Evolutionary conservation across 2,329 filamentous ascomycete genomes (phyloP), one percentile per base, ranked within the genome.

Genomic region (Hypoxylon sp.): DNA sequence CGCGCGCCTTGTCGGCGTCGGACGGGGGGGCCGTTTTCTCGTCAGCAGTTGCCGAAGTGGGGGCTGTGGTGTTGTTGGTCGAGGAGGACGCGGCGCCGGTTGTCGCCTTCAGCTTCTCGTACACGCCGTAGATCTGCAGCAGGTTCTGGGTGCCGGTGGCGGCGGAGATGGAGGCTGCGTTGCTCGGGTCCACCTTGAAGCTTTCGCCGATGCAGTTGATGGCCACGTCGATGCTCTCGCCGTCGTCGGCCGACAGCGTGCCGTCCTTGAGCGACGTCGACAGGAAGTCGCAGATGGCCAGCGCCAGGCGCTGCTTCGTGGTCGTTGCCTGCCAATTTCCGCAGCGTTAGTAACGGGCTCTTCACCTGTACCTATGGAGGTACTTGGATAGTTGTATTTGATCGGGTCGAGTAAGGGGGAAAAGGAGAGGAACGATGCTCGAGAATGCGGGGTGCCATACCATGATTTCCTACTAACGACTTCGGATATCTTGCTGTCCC

Each of bases 281-380:
- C 60, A 99, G 89, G 81, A 97, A 99, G 79, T 98, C 92, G 81
- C 96, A 92, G 76, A 99, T 94, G 69, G 95, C 92, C 74, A 99
- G 91, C 76, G 95, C 95, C 64, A 99, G 89, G 79, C 93, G 92
- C 85, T 99, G 86, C 75, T 86, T 85, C 56, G 83, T 79, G 49
- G 80, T 79, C 38, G 80, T 76, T 58, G 79, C 71, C 78, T 79
- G 48, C 8, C 5, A 2, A 55, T 29, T 29, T 0, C 1, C 29
- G 29, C 15, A 20, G 9, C n/a, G 31, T 37, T 37, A 48, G 35
- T 18, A 11, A 48, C n/a, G 35, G 29, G 9, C 7, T 18, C 18
- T 18, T 9, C 18, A 21, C 4, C n/a, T 2, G 17, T 23, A n/a
- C n/a, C n/a, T n/a, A n/a, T n/a, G n/a, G n/a, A n/a, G n/a, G n/a